Conservation (phyloP, 2,329 filamentous ascomycete species). For the Arthroderma sp. region DNA sequence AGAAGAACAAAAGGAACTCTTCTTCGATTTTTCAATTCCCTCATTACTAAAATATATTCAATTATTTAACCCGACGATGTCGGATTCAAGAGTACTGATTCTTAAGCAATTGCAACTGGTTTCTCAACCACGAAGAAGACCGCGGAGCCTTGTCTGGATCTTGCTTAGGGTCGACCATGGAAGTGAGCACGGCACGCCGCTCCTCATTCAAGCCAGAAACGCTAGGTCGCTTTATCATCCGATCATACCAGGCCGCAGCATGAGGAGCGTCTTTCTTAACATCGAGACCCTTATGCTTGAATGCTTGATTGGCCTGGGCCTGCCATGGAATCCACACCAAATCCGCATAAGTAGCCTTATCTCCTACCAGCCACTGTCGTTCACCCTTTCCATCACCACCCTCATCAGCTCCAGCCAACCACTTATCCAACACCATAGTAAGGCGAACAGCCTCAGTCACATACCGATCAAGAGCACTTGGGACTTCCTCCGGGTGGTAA, state of each 20-base stretch:
- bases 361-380: conserved; percentile 29
- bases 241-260: conserved; percentile 10
- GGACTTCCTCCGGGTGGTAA: conserved; percentile 31
- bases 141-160: no score
- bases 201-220: conserved; percentile 4
- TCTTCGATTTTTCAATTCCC: no score
- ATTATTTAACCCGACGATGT: no score
- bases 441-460: conserved; percentile 35
- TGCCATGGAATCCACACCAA: conserved; percentile 21
- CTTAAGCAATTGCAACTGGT: no score
- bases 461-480: conserved; percentile 36
- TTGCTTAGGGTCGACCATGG: no score
- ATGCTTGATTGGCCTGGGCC: not conserved
- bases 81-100: no score
- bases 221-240: conserved; percentile 7
- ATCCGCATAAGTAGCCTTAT: conserved; percentile 32
- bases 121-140: no score
- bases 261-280: conserved; percentile 10
- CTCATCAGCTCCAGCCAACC: conserved; percentile 15
- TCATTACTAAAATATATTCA: no score
- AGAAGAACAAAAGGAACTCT: no score
- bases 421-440: conserved; percentile 32
- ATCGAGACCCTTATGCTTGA: not conserved
- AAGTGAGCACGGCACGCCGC: no score
- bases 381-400: conserved; percentile 10